phyloP scores from a whole-genome alignment of 2,329 filamentous ascomycete genomes.

The Aspergillus persii region DNA sequence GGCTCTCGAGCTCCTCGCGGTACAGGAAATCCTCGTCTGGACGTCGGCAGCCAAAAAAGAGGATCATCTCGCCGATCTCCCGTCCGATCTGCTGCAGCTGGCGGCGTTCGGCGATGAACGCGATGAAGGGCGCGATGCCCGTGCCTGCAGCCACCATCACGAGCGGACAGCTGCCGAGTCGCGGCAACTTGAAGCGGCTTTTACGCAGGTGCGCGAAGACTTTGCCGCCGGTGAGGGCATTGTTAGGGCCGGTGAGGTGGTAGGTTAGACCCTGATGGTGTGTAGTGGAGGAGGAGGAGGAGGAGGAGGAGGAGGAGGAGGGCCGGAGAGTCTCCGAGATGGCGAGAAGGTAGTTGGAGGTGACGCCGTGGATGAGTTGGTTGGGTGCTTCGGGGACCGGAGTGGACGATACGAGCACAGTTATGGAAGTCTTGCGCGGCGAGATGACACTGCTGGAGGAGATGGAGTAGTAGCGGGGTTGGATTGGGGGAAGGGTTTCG shows the following conservation, averaged over 20 bases:
- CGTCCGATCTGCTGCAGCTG: constrained; percentile 35
- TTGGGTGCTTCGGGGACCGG: constrained; percentile 65
- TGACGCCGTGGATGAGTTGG: constrained; percentile 78
- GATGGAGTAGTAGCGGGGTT: constrained; percentile 94
- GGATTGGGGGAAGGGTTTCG: constrained; percentile 81
- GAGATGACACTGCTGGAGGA: constrained; percentile 58
- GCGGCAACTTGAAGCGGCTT: constrained; percentile 92
- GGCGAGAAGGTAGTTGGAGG: constrained; percentile 89
- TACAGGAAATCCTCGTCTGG: constrained; percentile 39
- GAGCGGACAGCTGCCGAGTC: constrained; percentile 42
- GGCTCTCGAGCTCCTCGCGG: constrained; percentile 27
- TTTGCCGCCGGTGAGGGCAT: constrained; percentile 87
- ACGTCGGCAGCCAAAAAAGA: constrained; percentile 45
- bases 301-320: constrained; percentile 71
- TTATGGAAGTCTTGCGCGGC: constrained; percentile 66
- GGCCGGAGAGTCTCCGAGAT: constrained; percentile 53
- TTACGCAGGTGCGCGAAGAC: constrained; percentile 88
- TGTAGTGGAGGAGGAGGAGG: constrained; percentile 68
- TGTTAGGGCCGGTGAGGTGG: constrained; percentile 76
- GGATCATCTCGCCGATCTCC: constrained; percentile 37
- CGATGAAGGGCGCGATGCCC: constrained; percentile 50
- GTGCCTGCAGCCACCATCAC: constrained; percentile 55
- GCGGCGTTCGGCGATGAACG: constrained; percentile 43
- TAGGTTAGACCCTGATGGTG: constrained; percentile 78
- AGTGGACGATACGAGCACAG: constrained; percentile 80